These are phyloP conservation scores for Penicillium digitatum DNA, from an alignment of 2,329 filamentous ascomycete species.

Conservation along the genomic window DNA sequence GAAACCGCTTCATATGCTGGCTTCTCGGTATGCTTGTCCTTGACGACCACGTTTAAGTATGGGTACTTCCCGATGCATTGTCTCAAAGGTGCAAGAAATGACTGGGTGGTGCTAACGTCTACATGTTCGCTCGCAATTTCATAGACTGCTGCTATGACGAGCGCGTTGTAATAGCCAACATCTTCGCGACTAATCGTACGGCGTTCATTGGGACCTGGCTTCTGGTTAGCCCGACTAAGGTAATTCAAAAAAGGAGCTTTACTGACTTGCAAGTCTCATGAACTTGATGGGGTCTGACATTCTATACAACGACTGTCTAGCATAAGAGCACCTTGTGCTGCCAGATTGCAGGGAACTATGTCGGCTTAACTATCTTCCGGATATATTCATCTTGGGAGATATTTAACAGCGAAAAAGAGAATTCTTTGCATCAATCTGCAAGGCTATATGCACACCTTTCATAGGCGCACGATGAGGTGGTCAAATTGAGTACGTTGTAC, in stretches of 20 bases:
- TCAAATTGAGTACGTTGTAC: neutral
- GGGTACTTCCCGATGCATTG: constrained; percentile 41
- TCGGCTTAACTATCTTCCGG: neutral
- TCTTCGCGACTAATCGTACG: constrained; percentile 43
- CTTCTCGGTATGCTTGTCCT: constrained; percentile 36
- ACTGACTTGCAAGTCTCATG: constrained; percentile 5
- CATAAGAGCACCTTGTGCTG: neutral
- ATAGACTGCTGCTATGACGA: constrained; percentile 40
- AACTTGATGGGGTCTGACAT: neutral
- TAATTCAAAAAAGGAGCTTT: neutral
- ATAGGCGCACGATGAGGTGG: neutral
- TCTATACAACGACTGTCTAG: neutral
- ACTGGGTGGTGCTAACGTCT: constrained; percentile 17
- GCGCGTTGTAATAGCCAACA: constrained; percentile 40
- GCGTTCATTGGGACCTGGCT: constrained; percentile 40
- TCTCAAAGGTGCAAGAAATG: constrained; percentile 33
- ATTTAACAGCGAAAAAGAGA: too few species aligned
- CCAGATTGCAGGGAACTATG: neutral
- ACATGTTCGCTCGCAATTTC: constrained; percentile 12
- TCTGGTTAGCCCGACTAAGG: neutral
- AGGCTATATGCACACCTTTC: neutral
- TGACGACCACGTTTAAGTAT: constrained; percentile 37
- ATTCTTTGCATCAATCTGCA: neutral
- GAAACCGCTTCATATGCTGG: constrained; percentile 32
- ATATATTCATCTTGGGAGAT: neutral